phyloP scores from a whole-genome alignment of 2,329 filamentous ascomycete genomes.

The Monosporascus sp. region DNA sequence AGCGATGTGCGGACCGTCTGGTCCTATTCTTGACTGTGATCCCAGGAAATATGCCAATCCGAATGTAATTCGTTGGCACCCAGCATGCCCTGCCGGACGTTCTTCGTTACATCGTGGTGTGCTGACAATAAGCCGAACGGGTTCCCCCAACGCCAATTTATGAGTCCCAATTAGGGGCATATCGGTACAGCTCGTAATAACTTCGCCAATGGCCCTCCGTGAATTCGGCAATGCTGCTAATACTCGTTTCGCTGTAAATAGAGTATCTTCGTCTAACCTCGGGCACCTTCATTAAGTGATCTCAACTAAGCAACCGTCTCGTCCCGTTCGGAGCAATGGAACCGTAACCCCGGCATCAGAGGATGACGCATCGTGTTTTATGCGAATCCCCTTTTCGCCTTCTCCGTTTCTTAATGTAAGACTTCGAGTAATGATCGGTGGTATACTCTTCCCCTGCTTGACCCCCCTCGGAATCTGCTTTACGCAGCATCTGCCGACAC shows the following conservation, averaged over 20 bases:
- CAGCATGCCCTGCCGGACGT: neutral
- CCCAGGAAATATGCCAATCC: neutral
- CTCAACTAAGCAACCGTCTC: neutral
- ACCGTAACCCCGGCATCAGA: slow-evolving; percentile 25
- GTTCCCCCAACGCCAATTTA: neutral
- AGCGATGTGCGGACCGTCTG: neutral
- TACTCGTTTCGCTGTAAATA: neutral
- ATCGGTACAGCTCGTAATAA: neutral
- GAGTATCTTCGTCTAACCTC: neutral
- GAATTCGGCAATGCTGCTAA: neutral
- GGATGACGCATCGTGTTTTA: slow-evolving; percentile 37
- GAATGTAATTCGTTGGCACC: neutral
- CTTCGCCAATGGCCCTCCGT: neutral
- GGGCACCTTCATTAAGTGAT: neutral
- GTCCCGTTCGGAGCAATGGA: neutral
- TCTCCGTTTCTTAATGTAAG: slow-evolving; percentile 27
- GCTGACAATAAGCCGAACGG: neutral
- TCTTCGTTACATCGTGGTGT: neutral
- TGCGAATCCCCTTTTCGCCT: slow-evolving; percentile 23
- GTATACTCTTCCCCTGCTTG: slow-evolving; percentile 38
- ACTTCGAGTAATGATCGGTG: slow-evolving; percentile 29
- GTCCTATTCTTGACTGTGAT: neutral
- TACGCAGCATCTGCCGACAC: slow-evolving; percentile 75
- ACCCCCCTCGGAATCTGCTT: slow-evolving; percentile 49
- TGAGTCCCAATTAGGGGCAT: neutral